Percentiles rank a stretch among this genome's conserved stretches.
Evolutionary conservation across 164 flowering plant genomes (phyloP).

Genomic region (Protea cynaroides): DNA sequence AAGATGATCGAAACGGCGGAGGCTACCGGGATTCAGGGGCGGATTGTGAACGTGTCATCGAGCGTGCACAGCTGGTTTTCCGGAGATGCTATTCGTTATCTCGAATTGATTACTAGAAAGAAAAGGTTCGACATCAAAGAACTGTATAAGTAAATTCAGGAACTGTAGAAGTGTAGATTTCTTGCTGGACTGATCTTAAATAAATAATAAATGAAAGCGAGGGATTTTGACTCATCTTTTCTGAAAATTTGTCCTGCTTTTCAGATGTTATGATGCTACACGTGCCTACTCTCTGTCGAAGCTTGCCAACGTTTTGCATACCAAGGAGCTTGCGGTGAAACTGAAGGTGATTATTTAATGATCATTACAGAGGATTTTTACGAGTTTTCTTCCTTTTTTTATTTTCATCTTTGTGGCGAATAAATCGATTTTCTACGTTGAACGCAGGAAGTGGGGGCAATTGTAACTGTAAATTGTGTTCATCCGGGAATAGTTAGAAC

Average conservation of each 20-base stretch:
- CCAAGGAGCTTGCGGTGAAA: slow-evolving; percentile 66
- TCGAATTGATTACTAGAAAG: slow-evolving; percentile 43
- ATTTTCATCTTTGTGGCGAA: background rate
- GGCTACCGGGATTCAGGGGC: slow-evolving; percentile 61
- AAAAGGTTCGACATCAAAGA: slow-evolving; percentile 34
- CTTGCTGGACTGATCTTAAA: background rate
- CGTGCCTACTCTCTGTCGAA: slow-evolving; percentile 95
- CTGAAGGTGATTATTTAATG: slow-evolving; percentile 44
- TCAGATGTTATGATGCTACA: slow-evolving; percentile 70
- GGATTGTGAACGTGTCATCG: slow-evolving; percentile 93
- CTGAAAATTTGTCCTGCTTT: slow-evolving; percentile 14
- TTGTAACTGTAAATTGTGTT: slow-evolving; percentile 81
- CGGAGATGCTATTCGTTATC: slow-evolving; percentile 62
- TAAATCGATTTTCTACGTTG: background rate
- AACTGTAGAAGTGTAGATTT: background rate
- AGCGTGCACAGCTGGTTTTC: slow-evolving; percentile 76
- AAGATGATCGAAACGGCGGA: slow-evolving; percentile 78
- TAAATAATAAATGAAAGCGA: background rate
- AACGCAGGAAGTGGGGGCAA: slow-evolving; percentile 69
- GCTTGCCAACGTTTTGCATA: slow-evolving; percentile 84
- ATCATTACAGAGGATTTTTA: background rate
- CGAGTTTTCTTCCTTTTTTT: slow-evolving; percentile 10
- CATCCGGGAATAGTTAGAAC: slow-evolving; percentile 96
- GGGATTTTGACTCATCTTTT: slow-evolving; percentile 11
- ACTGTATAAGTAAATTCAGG: background rate